These are phyloP conservation scores for Fusarium sp. DNA, from an alignment of 2,329 filamentous ascomycete genomes.

Conservation along the genomic window DNA sequence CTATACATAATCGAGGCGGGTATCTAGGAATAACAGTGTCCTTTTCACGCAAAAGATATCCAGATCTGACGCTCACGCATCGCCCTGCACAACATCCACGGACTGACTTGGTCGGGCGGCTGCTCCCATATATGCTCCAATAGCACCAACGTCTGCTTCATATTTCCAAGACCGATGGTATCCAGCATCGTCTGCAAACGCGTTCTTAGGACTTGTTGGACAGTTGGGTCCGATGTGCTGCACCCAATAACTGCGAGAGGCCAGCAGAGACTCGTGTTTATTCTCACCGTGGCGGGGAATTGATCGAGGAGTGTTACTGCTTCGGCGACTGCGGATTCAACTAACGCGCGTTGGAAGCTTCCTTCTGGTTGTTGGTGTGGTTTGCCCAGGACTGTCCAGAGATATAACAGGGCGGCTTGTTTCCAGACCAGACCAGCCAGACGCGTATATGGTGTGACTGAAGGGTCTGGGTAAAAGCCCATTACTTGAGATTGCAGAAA, in stretches of 20 bases:
- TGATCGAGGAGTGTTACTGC: constrained; percentile 49
- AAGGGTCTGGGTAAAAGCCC: constrained; percentile 52
- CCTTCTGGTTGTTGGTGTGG: constrained; percentile 38
- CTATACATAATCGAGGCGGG: constrained; percentile 14
- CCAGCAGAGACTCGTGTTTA: constrained; percentile 56
- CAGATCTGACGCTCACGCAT: constrained; percentile 60
- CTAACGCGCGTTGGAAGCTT: constrained; percentile 41
- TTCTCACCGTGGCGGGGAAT: constrained; percentile 48
- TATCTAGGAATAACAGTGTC: constrained; percentile 17
- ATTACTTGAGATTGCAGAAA: constrained; percentile 56
- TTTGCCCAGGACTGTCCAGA: constrained; percentile 51
- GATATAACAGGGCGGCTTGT: constrained; percentile 57
- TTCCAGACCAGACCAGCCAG: constrained; percentile 58
- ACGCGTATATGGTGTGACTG: constrained; percentile 52
- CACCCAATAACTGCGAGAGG: constrained; percentile 54
- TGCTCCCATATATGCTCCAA: constrained; percentile 57
- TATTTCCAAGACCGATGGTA: constrained; percentile 58
- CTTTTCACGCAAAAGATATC: constrained; percentile 59
- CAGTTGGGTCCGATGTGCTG: constrained; percentile 49
- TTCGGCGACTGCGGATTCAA: constrained; percentile 47
- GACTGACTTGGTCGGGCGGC: constrained; percentile 48
- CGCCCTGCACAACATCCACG: constrained; percentile 58
- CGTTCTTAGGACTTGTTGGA: constrained; percentile 51
- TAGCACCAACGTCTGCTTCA: constrained; percentile 55
- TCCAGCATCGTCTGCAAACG: constrained; percentile 51